A percentile compares a stretch with the other conserved stretches of the same genome.
Evolutionary conservation across 371 early-diverging fungal species (phyloP).

Genomic region (Rhizopus arrhizus): DNA sequence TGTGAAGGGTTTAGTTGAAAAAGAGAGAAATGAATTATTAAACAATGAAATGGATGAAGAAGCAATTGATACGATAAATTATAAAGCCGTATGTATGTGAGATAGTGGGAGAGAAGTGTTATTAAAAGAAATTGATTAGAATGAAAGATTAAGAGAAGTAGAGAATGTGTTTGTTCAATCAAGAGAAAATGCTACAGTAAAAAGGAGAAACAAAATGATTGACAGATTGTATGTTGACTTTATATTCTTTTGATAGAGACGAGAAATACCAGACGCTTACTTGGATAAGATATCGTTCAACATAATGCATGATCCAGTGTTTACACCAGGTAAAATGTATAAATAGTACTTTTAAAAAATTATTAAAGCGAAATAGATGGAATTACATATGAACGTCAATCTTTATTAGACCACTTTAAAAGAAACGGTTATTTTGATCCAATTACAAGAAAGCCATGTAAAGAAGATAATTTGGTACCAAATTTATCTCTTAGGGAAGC

Average conservation of each 20-base stretch:
- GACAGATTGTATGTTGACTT: neutral
- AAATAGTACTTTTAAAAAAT: neutral
- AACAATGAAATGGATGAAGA: constrained; percentile 32
- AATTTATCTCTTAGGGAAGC: constrained; percentile 76
- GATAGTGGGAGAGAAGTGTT: neutral
- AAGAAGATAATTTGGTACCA: constrained; percentile 66
- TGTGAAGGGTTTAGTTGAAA: constrained; percentile 59
- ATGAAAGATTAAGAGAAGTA: constrained; percentile 40
- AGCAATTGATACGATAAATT: constrained; percentile 43
- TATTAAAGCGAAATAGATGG: constrained; percentile 35
- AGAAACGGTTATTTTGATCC: constrained; percentile 81
- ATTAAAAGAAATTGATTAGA: constrained; percentile 20
- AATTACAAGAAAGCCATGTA: constrained; percentile 65
- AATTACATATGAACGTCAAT: constrained; percentile 71
- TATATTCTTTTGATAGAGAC: constrained; percentile 25
- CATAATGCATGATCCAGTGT: constrained; percentile 56
- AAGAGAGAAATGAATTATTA: constrained; percentile 49
- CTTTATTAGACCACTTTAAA: constrained; percentile 69
- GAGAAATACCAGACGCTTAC: constrained; percentile 54
- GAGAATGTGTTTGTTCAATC: constrained; percentile 53
- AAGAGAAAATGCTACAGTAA: constrained; percentile 49
- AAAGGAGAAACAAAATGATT: neutral
- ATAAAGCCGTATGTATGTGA: constrained; percentile 41
- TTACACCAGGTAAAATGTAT: constrained; percentile 43
- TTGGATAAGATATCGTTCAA: constrained; percentile 56